Percentiles rank a stretch among this genome's conserved stretches.
Conservation (phyloP, 495 filamentous ascomycete genomes). For the Articulospora tetracladia region DNA sequence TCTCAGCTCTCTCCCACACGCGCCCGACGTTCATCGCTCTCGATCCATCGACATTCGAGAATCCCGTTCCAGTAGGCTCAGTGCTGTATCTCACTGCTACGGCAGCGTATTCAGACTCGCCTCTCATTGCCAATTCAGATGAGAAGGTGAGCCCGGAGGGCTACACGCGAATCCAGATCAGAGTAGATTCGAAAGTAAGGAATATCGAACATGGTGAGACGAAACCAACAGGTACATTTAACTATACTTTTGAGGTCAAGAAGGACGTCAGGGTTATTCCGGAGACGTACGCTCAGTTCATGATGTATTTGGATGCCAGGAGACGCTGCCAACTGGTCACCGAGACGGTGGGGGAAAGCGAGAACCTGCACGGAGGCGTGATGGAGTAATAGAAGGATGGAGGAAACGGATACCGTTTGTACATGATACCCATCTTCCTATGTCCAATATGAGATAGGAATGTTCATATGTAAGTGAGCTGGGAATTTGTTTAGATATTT, state of each 20-base stretch:
- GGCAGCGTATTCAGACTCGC: constrained; percentile 73
- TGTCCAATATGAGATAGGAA: neutral
- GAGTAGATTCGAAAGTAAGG: constrained; percentile 72
- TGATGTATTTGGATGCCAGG: constrained; percentile 75
- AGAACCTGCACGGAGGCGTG: constrained; percentile 15
- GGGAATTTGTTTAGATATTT: too few relatives aligned
- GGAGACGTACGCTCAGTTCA: constrained; percentile 69
- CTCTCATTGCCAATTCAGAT: constrained; percentile 34
- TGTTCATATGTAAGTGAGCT: too few relatives aligned
- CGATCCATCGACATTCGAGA: constrained; percentile 79
- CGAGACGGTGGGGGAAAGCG: neutral
- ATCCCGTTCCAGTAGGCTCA: constrained; percentile 79
- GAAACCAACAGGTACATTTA: constrained; percentile 78
- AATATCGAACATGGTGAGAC: constrained; percentile 73
- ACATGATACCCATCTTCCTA: neutral
- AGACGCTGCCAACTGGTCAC: constrained; percentile 37
- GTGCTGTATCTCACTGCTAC: constrained; percentile 78
- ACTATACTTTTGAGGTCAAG: constrained; percentile 78
- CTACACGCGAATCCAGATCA: constrained; percentile 53
- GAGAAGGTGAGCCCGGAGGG: constrained; percentile 10
- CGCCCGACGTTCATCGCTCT: constrained; percentile 74
- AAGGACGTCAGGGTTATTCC: constrained; percentile 73
- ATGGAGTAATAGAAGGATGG: constrained; percentile 16
- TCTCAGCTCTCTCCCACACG: constrained; percentile 70
- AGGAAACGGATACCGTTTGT: too few relatives aligned